A percentile compares a stretch with the other conserved stretches of the same genome.
Evolutionary conservation across 192 early-diverging fungal genomes (phyloP).

Genomic region (Backusella psychrophila): DNA sequence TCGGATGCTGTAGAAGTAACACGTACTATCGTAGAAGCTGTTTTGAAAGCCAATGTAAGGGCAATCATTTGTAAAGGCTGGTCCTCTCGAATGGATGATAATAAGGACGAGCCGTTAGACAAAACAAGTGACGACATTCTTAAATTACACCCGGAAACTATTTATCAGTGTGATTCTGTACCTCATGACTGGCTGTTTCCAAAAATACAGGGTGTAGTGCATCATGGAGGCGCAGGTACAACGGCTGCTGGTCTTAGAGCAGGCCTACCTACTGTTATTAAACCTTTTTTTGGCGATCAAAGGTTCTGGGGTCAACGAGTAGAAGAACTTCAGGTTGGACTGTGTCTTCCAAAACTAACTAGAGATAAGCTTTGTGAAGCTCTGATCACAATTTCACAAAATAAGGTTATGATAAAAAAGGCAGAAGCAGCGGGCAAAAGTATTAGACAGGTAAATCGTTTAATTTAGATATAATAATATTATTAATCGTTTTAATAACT

Average conservation of each 20-base stretch:
- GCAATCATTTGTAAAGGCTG: constrained; percentile 73
- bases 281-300: constrained; percentile 69
- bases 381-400: constrained; percentile 47
- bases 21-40: constrained; percentile 57
- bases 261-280: constrained; percentile 66
- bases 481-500: neutral
- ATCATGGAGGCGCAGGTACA: constrained; percentile 80
- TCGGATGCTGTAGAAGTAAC: constrained; percentile 67
- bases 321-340: constrained; percentile 60
- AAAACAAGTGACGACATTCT: neutral
- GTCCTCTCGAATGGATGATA: constrained; percentile 48
- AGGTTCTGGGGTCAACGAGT: constrained; percentile 70
- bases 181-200: constrained; percentile 81
- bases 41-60: constrained; percentile 58
- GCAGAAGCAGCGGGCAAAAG: constrained; percentile 45
- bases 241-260: constrained; percentile 69
- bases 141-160: constrained; percentile 42
- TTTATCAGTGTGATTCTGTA: constrained; percentile 59
- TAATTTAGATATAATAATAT: neutral
- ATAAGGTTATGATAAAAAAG: constrained; percentile 49
- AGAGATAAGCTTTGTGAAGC: constrained; percentile 47
- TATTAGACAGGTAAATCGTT: constrained; percentile 38
- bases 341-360: constrained; percentile 53
- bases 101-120: neutral
- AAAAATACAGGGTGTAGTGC: constrained; percentile 60